Percentiles rank a stretch among this genome's conserved stretches.
phyloP scores from a whole-genome alignment of 768 basidiomycete genomes.

The Pleurotus giganteus region DNA sequence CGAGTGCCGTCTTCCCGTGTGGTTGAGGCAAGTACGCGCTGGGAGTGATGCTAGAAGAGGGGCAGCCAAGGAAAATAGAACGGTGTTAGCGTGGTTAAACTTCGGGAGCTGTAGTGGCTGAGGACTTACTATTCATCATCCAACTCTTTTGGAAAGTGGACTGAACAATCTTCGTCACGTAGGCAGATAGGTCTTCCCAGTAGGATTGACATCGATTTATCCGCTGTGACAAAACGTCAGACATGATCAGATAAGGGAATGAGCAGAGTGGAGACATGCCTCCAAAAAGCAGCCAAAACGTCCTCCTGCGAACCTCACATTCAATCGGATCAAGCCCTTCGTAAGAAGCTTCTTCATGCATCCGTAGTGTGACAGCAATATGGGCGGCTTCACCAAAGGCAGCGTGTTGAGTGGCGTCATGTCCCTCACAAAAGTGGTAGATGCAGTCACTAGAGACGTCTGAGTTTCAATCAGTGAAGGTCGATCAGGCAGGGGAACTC shows the following conservation, averaged over 20 bases:
- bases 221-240: slow-evolving; percentile 46
- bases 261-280: slow-evolving; percentile 42
- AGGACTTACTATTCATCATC: slow-evolving; percentile 83
- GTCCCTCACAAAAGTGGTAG: slow-evolving; percentile 88
- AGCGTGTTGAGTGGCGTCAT: slow-evolving; percentile 84
- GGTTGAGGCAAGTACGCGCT: slow-evolving; percentile 84
- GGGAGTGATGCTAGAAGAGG: slow-evolving; percentile 66
- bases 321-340: slow-evolving; percentile 84
- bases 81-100: slow-evolving; percentile 22
- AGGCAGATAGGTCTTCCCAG: slow-evolving; percentile 83
- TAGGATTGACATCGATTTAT: slow-evolving; percentile 87
- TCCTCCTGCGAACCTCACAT: slow-evolving; percentile 80
- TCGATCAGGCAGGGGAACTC: slow-evolving; percentile 26
- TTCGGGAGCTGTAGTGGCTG: slow-evolving; percentile 23
- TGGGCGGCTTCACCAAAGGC: slow-evolving; percentile 86
- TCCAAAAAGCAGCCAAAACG: slow-evolving; percentile 89
- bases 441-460: slow-evolving; percentile 60
- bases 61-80: slow-evolving; percentile 10
- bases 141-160: slow-evolving; percentile 84
- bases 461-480: slow-evolving; percentile 4
- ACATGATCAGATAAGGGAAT: slow-evolving; percentile 10
- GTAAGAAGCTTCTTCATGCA: slow-evolving; percentile 86
- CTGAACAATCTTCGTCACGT: slow-evolving; percentile 87
- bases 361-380: slow-evolving; percentile 76
- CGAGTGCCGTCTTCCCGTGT: slow-evolving; percentile 79